phyloP scores from a whole-genome alignment of 2,329 filamentous ascomycete genomes.

The Arthrobotrys musiformis region DNA sequence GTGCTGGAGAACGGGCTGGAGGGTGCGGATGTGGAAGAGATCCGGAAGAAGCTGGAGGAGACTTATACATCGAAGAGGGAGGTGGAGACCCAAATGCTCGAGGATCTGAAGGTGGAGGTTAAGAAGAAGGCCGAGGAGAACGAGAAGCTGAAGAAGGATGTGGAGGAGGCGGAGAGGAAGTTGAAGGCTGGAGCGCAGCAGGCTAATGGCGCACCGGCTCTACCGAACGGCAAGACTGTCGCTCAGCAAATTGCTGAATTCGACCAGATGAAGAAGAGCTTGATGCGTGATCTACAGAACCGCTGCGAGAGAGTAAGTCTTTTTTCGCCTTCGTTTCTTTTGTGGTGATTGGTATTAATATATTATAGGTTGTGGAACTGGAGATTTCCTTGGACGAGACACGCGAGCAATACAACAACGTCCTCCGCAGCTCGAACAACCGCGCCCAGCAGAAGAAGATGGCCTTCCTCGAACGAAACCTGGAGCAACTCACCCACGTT shows the following conservation, averaged over 20 bases:
- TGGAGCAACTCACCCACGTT: conserved; percentile 96
- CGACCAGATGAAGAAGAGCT: conserved; percentile 98
- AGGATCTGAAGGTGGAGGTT: conserved; percentile 81
- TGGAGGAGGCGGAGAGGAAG: conserved; percentile 81
- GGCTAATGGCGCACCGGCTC: conserved; percentile 68
- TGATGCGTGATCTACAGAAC: conserved; percentile 99
- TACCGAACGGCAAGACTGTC: conserved; percentile 85
- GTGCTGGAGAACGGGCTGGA: conserved; percentile 81
- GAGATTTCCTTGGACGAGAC: conserved; percentile 98
- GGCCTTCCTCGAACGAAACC: conserved; percentile 97
- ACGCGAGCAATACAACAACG: conserved; percentile 98
- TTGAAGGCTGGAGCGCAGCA: conserved; percentile 74
- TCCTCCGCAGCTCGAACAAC: conserved; percentile 95
- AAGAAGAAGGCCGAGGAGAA: conserved; percentile 83
- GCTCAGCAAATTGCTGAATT: conserved; percentile 99
- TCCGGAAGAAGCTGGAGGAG: conserved; percentile 81
- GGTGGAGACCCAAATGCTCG: conserved; percentile 76
- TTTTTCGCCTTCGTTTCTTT: not conserved
- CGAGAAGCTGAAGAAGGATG: conserved; percentile 78
- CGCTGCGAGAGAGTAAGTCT: conserved; percentile 81
- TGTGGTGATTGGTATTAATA: conserved; percentile 15
- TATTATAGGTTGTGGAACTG: conserved; percentile 78
- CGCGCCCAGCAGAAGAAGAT: conserved; percentile 99
- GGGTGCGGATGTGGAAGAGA: conserved; percentile 81
- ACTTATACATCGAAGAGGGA: conserved; percentile 80